Evolutionary conservation across 2,329 filamentous ascomycete species (phyloP).

Genomic region (Claviceps humidiphila): DNA sequence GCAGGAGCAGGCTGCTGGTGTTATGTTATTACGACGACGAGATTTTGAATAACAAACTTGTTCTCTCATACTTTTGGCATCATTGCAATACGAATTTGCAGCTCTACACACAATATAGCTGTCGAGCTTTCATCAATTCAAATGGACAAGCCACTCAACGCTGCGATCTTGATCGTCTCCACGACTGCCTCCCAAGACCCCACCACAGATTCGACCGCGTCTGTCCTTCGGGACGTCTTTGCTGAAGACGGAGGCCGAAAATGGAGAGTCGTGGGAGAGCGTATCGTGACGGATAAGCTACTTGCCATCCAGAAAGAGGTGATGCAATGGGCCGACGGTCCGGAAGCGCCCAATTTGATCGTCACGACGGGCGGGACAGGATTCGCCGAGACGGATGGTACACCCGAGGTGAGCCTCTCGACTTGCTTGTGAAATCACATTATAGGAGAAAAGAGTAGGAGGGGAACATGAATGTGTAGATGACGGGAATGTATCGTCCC

Average conservation of each 20-base stretch:
- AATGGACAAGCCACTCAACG: constrained; percentile 40
- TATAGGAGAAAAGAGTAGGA: no score
- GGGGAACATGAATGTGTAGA: neutral
- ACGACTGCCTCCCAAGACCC: constrained; percentile 76
- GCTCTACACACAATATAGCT: neutral
- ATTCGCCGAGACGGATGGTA: constrained; percentile 73
- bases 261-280: constrained; percentile 57
- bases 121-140: neutral
- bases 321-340: constrained; percentile 56
- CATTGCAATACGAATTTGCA: neutral
- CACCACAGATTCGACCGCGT: constrained; percentile 61
- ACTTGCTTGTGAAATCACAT: neutral
- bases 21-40: neutral
- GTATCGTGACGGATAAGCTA: constrained; percentile 69
- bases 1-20: neutral
- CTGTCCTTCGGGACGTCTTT: constrained; percentile 56
- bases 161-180: constrained; percentile 75
- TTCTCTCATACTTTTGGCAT: neutral
- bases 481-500: neutral
- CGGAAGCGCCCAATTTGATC: constrained; percentile 56
- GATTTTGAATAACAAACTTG: no score
- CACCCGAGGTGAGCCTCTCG: constrained; percentile 57
- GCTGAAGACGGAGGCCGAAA: constrained; percentile 48
- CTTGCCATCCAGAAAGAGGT: constrained; percentile 64
- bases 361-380: constrained; percentile 88